These are phyloP conservation scores for Gelatoporia subvermispora DNA, from an alignment of 768 basidiomycete species.

Conservation along the genomic window DNA sequence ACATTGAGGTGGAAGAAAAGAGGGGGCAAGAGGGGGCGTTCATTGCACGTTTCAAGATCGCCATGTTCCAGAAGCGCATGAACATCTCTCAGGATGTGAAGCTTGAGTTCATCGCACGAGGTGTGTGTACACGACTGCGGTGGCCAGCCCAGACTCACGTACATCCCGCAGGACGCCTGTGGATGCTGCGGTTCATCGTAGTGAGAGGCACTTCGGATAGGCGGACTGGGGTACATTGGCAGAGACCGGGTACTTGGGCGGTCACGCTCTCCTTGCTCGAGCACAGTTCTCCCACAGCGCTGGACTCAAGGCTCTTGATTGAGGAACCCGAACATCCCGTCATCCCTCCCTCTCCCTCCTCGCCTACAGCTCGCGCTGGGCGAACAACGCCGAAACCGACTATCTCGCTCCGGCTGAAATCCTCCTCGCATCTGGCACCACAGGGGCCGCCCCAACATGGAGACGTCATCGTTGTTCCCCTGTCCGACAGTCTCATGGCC, in stretches of 20 bases:
- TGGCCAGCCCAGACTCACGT: background rate
- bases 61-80: slow-evolving; percentile 71
- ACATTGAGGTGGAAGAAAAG: slow-evolving; percentile 49
- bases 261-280: slow-evolving; percentile 48
- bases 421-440: slow-evolving; percentile 25
- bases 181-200: slow-evolving; percentile 42
- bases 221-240: background rate
- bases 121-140: slow-evolving; percentile 21
- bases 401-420: slow-evolving; percentile 35
- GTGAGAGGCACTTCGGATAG: slow-evolving; percentile 3
- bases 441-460: slow-evolving; percentile 2
- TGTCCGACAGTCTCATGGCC: slow-evolving; percentile 38
- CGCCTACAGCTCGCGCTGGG: slow-evolving; percentile 5
- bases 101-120: slow-evolving; percentile 64
- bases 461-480: slow-evolving; percentile 31
- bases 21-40: slow-evolving; percentile 49
- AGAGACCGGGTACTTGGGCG: slow-evolving; percentile 29
- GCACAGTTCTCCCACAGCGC: slow-evolving; percentile 52
- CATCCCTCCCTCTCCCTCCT: slow-evolving; percentile 3
- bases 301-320: slow-evolving; percentile 50
- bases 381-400: slow-evolving; percentile 21
- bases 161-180: slow-evolving; percentile 44
- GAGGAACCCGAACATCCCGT: slow-evolving; percentile 22
- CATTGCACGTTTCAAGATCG: slow-evolving; percentile 43
- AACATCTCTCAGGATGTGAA: slow-evolving; percentile 47